Base-by-base conservation (phyloP, 75 land plant genomes). In the Picea sitchensis region DNA sequence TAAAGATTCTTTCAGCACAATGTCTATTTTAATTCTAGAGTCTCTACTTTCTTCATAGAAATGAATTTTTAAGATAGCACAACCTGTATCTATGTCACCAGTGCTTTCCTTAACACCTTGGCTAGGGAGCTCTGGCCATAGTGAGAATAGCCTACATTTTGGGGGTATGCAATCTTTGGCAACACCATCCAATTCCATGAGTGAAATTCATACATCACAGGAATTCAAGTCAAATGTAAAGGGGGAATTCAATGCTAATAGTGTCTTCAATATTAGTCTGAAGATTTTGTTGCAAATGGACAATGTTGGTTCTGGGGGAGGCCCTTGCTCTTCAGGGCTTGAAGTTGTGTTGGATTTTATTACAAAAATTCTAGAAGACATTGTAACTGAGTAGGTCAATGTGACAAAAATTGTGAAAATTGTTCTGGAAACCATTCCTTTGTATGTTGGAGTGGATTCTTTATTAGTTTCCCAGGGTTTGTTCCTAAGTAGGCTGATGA, bases 301-400 rank as follows among this genome's bases (percentile, higher is more conserved):
- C 76, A 86, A 92, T 79, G 83, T 83, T 68, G 89, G 99, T 47
- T 90, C 88, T 81, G 94, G 93, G n/a, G 96, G 98, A 60, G 98
- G 98, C 34, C 91, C 96, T 62, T 98, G 94, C 80, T 87, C 93
- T 79, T 87, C 98, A 60, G 92, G 84, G 58, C 93, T 95, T 76
- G 90, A 88, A 78, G 96, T 93, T 36, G 86, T 98, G 51, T 77
- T 98, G 63, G 99, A 98, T 86, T 90, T 98, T 77, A 85, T 95
- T 78, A 96, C 96, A 44, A 92, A 93, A 86, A 89, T 98, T 79
- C 86, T 98, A 77, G 91, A 96, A 65, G 96, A 92, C 79, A 76
- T 89, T 26, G 58, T 93, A 32, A 83, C 93, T 21, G 96, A 93
- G 71, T 26, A 26, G 26, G 26, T 26, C 26, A 26, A 26, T 26